phyloP scores from a whole-genome alignment of 1,284 basidiomycete genomes.

The Grifola frondosa region DNA sequence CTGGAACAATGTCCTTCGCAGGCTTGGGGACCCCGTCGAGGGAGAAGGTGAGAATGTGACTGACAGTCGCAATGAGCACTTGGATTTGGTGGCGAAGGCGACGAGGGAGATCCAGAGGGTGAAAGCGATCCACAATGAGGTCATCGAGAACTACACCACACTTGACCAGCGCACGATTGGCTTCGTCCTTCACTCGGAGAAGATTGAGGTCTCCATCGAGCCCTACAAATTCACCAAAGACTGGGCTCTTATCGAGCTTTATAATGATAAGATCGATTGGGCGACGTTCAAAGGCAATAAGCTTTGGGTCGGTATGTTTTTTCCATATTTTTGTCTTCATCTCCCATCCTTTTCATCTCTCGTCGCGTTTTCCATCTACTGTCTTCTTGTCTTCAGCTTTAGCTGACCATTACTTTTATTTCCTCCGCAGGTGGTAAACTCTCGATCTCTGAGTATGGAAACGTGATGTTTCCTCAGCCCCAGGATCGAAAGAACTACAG shows the following conservation, averaged over 20 bases:
- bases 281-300: slow-evolving; percentile 34
- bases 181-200: slow-evolving; percentile 32
- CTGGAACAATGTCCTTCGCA: slow-evolving; percentile 24
- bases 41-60: slow-evolving; percentile 23
- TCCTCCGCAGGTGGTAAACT: slow-evolving; percentile 26
- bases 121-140: slow-evolving; percentile 27
- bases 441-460: slow-evolving; percentile 23
- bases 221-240: slow-evolving; percentile 28
- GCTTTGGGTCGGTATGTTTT: slow-evolving; percentile 32
- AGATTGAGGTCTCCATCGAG: slow-evolving; percentile 27
- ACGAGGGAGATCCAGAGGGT: slow-evolving; percentile 21
- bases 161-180: slow-evolving; percentile 33
- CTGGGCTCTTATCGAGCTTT: slow-evolving; percentile 34
- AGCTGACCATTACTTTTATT: slow-evolving; percentile 16
- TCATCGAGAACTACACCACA: slow-evolving; percentile 25
- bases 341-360: too few relatives aligned
- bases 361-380: slow-evolving; percentile 17
- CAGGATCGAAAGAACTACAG: slow-evolving; percentile 20
- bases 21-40: slow-evolving; percentile 26
- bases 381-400: slow-evolving; percentile 17
- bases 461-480: slow-evolving; percentile 31
- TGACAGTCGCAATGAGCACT: slow-evolving; percentile 27
- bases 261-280: slow-evolving; percentile 30
- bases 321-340: slow-evolving; percentile 17
- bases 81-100: slow-evolving; percentile 25